Evolutionary conservation across 352 stramenopile species (phyloP).

Genomic region (Elongisporangium prolatum): DNA sequence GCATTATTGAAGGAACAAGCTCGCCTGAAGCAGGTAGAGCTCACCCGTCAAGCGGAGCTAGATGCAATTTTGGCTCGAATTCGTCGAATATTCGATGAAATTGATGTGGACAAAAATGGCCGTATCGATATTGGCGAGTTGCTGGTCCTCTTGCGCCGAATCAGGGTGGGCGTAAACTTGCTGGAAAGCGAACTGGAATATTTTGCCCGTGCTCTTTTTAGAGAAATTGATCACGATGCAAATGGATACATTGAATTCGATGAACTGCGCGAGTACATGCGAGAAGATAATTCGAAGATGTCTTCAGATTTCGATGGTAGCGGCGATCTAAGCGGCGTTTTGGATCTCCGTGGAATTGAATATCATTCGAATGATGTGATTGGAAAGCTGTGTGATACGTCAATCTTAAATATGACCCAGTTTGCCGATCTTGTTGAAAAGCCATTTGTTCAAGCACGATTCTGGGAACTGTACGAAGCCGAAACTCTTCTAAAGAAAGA

Average conservation of each 20-base stretch:
- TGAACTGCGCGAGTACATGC: constrained; percentile 86
- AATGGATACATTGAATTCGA: constrained; percentile 93
- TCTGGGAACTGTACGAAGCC: constrained; percentile 59
- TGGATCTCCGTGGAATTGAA: constrained; percentile 65
- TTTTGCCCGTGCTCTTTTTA: constrained; percentile 63
- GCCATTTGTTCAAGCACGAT: constrained; percentile 37
- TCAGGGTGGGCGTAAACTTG: constrained; percentile 60
- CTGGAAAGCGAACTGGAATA: constrained; percentile 61
- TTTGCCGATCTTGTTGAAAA: constrained; percentile 45
- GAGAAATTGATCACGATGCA: constrained; percentile 92
- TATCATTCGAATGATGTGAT: constrained; percentile 62
- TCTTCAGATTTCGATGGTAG: constrained; percentile 36
- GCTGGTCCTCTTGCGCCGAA: constrained; percentile 48
- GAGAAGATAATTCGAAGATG: constrained; percentile 23
- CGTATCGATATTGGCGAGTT: constrained; percentile 63
- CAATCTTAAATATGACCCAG: constrained; percentile 37
- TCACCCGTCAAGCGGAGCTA: constrained; percentile 47
- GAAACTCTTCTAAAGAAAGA: constrained; percentile 46
- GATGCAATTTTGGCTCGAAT: constrained; percentile 46
- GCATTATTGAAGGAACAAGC: constrained; percentile 49
- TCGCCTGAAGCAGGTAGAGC: constrained; percentile 43
- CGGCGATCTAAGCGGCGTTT: constrained; percentile 41
- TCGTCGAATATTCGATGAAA: constrained; percentile 64
- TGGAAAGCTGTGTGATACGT: constrained; percentile 51
- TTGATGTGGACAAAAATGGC: constrained; percentile 63